phyloP scores from a whole-genome alignment of 1,139 yeast genomes.

The Zhuliangozyma blackwelliae region DNA sequence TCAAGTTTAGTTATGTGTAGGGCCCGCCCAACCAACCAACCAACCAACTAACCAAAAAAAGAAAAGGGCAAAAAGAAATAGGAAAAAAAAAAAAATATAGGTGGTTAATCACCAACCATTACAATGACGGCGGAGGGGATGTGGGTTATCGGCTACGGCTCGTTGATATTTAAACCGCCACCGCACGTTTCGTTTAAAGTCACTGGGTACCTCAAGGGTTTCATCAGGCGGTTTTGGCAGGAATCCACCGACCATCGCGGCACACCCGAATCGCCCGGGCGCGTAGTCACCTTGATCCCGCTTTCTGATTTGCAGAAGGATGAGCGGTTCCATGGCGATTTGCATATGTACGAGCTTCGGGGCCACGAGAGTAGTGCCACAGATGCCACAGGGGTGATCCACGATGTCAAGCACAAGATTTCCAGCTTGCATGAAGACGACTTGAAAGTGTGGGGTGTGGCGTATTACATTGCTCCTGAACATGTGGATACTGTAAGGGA shows the following conservation, averaged over 20 bases:
- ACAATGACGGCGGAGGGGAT: slow-evolving; percentile 28
- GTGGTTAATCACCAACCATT: not conserved
- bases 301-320: slow-evolving; percentile 45
- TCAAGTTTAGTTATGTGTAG: slow-evolving; percentile 38
- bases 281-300: slow-evolving; percentile 79
- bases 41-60: not conserved
- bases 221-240: slow-evolving; percentile 86
- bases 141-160: slow-evolving; percentile 92
- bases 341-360: slow-evolving; percentile 35
- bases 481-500: slow-evolving; percentile 57
- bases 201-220: slow-evolving; percentile 75
- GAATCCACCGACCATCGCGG: slow-evolving; percentile 88
- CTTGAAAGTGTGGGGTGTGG: slow-evolving; percentile 72
- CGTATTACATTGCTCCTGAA: slow-evolving; percentile 72
- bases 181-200: slow-evolving; percentile 59
- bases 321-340: slow-evolving; percentile 43
- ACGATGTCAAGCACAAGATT: slow-evolving; percentile 11
- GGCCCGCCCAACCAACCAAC: not conserved
- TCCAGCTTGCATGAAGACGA: slow-evolving; percentile 36
- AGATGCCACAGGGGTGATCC: slow-evolving; percentile 3
- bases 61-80: not conserved
- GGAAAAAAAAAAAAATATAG: not conserved
- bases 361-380: slow-evolving; percentile 5
- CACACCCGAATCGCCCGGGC: slow-evolving; percentile 76
- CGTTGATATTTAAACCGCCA: slow-evolving; percentile 88